Evolutionary conservation across 768 basidiomycete genomes (phyloP).

Genomic region (Lentinula raphanica): DNA sequence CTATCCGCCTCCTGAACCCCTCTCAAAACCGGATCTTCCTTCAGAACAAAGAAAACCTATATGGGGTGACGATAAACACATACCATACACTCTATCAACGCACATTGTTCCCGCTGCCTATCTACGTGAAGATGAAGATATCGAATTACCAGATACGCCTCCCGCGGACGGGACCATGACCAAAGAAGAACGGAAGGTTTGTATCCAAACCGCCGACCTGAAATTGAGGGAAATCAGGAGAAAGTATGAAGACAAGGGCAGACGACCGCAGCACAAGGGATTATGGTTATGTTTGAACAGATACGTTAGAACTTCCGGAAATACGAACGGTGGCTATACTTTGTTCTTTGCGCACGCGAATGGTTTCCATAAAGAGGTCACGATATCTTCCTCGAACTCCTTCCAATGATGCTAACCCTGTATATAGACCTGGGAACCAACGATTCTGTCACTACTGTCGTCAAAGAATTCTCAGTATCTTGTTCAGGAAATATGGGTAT

Average conservation of each 20-base stretch:
- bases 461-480: slow-evolving; percentile 24
- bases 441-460: slow-evolving; percentile 47
- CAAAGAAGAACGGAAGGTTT: slow-evolving; percentile 31
- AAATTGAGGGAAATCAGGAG: slow-evolving; percentile 26
- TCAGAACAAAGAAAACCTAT: slow-evolving; percentile 2
- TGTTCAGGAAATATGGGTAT: slow-evolving; percentile 72
- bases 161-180: slow-evolving; percentile 17
- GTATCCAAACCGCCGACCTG: slow-evolving; percentile 18
- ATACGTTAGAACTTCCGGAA: slow-evolving; percentile 34
- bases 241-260: slow-evolving; percentile 13
- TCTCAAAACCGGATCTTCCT: background rate
- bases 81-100: slow-evolving; percentile 38
- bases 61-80: slow-evolving; percentile 1
- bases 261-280: slow-evolving; percentile 16
- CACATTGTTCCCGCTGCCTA: slow-evolving; percentile 49
- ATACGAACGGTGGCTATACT: slow-evolving; percentile 32
- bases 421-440: slow-evolving; percentile 74
- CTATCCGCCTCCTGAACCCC: background rate
- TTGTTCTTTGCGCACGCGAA: slow-evolving; percentile 80
- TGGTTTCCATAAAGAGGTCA: slow-evolving; percentile 83
- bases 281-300: slow-evolving; percentile 75
- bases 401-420: background rate
- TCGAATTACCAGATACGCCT: slow-evolving; percentile 31
- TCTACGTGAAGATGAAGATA: slow-evolving; percentile 38
- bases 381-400: slow-evolving; percentile 12